Evolutionary conservation across 495 filamentous ascomycete species (phyloP).

Genomic region (Annulohypoxylon stygium): DNA sequence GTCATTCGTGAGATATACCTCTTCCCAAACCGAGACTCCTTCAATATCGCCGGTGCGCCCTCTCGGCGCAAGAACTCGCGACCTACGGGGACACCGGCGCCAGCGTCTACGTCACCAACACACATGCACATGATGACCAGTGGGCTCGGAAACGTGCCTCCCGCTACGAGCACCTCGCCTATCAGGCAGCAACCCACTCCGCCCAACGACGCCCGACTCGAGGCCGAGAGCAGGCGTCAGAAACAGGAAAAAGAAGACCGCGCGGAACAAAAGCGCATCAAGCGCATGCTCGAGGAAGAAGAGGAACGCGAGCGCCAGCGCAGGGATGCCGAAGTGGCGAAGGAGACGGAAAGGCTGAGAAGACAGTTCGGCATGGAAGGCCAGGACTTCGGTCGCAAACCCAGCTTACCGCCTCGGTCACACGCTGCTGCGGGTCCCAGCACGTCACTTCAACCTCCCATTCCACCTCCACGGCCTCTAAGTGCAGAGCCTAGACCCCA

Average conservation of each 20-base stretch:
- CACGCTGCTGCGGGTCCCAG: slow-evolving; percentile 29
- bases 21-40: slow-evolving; percentile 73
- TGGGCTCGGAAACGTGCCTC: slow-evolving; percentile 41
- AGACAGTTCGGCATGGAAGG: slow-evolving; percentile 74
- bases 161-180: slow-evolving; percentile 31
- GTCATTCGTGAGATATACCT: slow-evolving; percentile 92
- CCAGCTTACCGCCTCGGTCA: slow-evolving; percentile 47
- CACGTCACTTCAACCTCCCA: slow-evolving; percentile 46
- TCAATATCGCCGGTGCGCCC: slow-evolving; percentile 75
- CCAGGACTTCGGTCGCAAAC: slow-evolving; percentile 52
- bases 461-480: slow-evolving; percentile 56
- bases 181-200: slow-evolving; percentile 45
- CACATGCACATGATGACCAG: slow-evolving; percentile 45
- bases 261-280: slow-evolving; percentile 76
- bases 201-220: slow-evolving; percentile 63
- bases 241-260: slow-evolving; percentile 67
- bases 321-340: slow-evolving; percentile 79
- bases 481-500: slow-evolving; percentile 57
- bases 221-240: slow-evolving; percentile 73
- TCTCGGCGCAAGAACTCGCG: slow-evolving; percentile 60
- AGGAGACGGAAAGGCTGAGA: slow-evolving; percentile 86
- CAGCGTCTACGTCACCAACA: slow-evolving; percentile 22
- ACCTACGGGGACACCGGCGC: slow-evolving; percentile 44
- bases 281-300: slow-evolving; percentile 77
- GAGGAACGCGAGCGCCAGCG: slow-evolving; percentile 77